A percentile compares a stretch with the other conserved stretches of the same genome.
phyloP scores from a whole-genome alignment of 305 asterid genomes.

The Lippia alba region DNA sequence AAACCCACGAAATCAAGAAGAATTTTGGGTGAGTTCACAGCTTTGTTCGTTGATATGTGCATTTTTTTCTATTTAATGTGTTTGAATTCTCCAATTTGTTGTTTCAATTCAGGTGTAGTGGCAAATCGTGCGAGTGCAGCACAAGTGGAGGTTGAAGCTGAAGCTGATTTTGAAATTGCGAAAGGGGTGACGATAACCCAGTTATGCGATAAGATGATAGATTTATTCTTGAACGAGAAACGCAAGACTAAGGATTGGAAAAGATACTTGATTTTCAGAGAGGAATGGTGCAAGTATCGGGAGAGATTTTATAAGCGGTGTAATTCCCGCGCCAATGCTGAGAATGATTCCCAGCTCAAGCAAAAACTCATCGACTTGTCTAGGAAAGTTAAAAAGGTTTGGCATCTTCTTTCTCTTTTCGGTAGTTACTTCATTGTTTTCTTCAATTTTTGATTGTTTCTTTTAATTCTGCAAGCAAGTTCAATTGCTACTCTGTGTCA shows the following conservation, averaged over 20 bases:
- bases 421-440: not conserved
- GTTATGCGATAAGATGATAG: slow-evolving; percentile 85
- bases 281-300: slow-evolving; percentile 80
- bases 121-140: slow-evolving; percentile 42
- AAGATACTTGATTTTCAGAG: slow-evolving; percentile 74
- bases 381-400: slow-evolving; percentile 78
- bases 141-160: slow-evolving; percentile 57
- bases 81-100: not conserved
- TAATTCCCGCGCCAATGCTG: slow-evolving; percentile 60
- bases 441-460: too few species aligned
- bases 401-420: not conserved
- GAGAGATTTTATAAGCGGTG: slow-evolving; percentile 75
- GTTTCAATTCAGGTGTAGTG: slow-evolving; percentile 40
- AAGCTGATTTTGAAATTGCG: slow-evolving; percentile 67
- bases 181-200: slow-evolving; percentile 83
- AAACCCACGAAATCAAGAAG: slow-evolving; percentile 38
- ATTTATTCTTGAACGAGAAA: slow-evolving; percentile 80
- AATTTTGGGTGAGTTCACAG: slow-evolving; percentile 26
- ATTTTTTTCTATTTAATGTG: not conserved
- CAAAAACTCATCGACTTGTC: slow-evolving; percentile 65
- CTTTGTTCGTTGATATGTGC: not conserved
- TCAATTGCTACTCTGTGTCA: too few species aligned
- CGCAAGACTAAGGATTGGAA: slow-evolving; percentile 87
- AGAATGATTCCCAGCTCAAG: slow-evolving; percentile 61
- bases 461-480: too few species aligned